Evolutionary conservation across 2,329 filamentous ascomycete species (phyloP).

Genomic region (Alternaria burnsii): DNA sequence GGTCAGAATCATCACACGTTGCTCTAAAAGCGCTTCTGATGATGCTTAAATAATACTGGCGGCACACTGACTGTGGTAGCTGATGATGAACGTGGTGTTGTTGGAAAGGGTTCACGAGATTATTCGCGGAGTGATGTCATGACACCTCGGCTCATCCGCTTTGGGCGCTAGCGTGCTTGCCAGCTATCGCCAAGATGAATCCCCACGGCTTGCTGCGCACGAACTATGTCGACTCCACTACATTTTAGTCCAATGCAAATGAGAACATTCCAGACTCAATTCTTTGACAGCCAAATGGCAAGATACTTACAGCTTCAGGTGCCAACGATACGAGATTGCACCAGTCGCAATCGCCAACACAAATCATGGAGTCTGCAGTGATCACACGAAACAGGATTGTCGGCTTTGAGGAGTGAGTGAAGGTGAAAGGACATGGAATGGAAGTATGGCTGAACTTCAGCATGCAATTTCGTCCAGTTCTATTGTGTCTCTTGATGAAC

Average conservation of each 20-base stretch:
- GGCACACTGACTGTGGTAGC: background rate
- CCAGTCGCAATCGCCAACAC: background rate
- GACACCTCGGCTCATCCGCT: background rate
- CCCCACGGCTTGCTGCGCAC: background rate
- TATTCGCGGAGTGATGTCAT: background rate
- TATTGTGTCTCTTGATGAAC: background rate
- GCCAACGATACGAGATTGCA: background rate
- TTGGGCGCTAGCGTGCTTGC: background rate
- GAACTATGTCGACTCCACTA: background rate
- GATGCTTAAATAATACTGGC: accelerated
- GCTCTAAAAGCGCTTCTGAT: background rate
- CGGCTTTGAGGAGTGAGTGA: background rate
- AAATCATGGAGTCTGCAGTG: background rate
- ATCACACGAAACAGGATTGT: background rate
- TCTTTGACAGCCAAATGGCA: background rate
- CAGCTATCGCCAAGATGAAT: background rate
- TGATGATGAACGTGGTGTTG: background rate
- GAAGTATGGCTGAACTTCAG: background rate
- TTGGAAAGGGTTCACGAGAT: background rate
- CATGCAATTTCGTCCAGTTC: background rate
- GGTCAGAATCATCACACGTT: background rate
- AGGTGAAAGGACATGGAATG: background rate
- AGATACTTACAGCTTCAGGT: background rate
- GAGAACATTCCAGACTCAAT: background rate
- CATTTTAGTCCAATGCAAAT: background rate